Base-by-base conservation (phyloP, 2,329 filamentous ascomycete species). In the Ceratocystis cubensis region DNA sequence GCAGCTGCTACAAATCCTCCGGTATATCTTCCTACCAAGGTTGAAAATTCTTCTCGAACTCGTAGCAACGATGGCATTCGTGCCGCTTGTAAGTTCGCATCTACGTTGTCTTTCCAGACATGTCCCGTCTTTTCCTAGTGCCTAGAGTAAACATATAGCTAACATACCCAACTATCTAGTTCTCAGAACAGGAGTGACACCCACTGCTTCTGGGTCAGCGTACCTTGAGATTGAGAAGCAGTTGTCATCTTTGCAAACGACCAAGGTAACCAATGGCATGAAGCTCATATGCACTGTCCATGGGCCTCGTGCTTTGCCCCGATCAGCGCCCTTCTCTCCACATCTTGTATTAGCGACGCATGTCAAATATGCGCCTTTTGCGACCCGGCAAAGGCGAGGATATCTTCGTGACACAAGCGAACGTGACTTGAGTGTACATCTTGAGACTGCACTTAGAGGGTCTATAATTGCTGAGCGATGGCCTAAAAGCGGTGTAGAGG, bases 401-500 rank as follows among this genome's bases (percentile, higher is more conserved):
- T 96, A 96, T 74, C 79, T 96, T 25, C 86, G 92, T 61, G 93
- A 97, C 74, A 81, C 87, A 17, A 87, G 83, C 69, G 94, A 99
- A 77, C 84, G 92, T 63, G 94, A 99, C 73, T 81, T 99, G 1
- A 90, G 90, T 13, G 88, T 92, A 10, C 93, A 97, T 74, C 79
- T 99, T 2, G 92, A 97, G 75, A 93, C 91, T 17, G 92, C 94
- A 30, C 80, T 99, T 63, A 84, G 91, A 44, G 93, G 93, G 0
- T 89, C 91, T 6, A 86, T 97, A 63, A 93, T 97, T 73, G 91
- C 91, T 15, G 92, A 96, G 74, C 82, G 93, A 67, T 99, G 93
- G 90, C 94, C 94, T n/a, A 99, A 99, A 80, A 96, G 91, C 74
- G 92, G 91, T 57, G 87, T 96, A n/a, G 94, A 99, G 74, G 87